Conservation (phyloP, 2,329 filamentous ascomycete genomes). For the Byssoonygena ceratinophila region DNA sequence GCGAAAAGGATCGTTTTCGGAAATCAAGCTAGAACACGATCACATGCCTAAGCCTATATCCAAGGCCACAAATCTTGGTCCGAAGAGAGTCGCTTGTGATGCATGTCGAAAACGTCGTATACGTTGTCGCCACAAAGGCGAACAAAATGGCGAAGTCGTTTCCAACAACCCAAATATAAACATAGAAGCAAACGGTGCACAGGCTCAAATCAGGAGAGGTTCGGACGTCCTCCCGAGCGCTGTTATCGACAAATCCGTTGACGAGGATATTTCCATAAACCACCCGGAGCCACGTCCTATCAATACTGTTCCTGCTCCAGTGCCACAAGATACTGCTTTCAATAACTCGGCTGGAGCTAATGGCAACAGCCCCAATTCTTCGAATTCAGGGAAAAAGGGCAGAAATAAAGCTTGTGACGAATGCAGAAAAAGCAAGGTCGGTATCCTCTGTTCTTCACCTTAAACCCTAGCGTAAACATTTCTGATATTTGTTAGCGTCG, state of each 20-base stretch:
- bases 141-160: constrained; percentile 27
- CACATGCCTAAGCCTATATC: constrained; percentile 3
- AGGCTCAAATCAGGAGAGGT: background rate
- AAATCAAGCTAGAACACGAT: constrained; percentile 23
- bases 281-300: background rate
- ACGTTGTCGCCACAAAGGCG: constrained; percentile 53
- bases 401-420: constrained; percentile 56
- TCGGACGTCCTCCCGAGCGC: background rate
- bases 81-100: constrained; percentile 51
- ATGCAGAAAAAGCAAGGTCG: constrained; percentile 57
- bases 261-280: background rate
- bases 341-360: background rate
- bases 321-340: background rate
- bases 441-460: constrained; percentile 20
- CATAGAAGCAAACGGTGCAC: background rate
- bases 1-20: constrained; percentile 16
- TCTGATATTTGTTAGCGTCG: constrained; percentile 42
- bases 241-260: background rate
- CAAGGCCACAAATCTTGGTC: constrained; percentile 45
- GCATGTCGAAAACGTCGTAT: constrained; percentile 52
- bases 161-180: background rate
- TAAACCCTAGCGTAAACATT: constrained; percentile 18
- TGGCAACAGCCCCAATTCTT: constrained; percentile 25
- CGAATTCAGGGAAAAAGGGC: constrained; percentile 43
- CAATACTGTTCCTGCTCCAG: background rate